Percentiles rank a stretch among this genome's conserved stretches.
These are phyloP conservation scores for Neonectria faginata DNA, from an alignment of 2,329 filamentous ascomycete genomes.

Conservation along the genomic window DNA sequence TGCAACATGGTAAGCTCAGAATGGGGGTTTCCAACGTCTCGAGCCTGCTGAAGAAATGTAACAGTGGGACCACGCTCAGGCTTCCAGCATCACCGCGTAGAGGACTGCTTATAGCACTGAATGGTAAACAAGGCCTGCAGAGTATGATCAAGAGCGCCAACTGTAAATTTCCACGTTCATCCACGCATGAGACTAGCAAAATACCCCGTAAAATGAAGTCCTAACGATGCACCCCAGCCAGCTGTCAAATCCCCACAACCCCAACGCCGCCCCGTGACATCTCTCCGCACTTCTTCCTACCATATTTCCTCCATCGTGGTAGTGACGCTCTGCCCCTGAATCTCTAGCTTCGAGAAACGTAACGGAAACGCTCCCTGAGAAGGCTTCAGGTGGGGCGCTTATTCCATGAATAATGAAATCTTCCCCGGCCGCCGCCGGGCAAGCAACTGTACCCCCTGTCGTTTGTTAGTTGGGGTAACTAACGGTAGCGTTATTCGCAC, in stretches of 20 bases:
- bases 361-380: neutral
- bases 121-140: no score
- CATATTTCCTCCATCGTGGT: neutral
- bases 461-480: neutral
- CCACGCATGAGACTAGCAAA: neutral
- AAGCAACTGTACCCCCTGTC: neutral
- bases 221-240: neutral
- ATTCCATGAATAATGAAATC: constrained; percentile 7
- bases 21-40: neutral
- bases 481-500: neutral
- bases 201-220: neutral
- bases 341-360: neutral
- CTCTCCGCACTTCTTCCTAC: no score
- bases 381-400: neutral
- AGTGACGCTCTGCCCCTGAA: neutral
- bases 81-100: no score
- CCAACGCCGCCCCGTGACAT: neutral
- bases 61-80: no score
- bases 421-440: constrained; percentile 3
- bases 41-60: neutral
- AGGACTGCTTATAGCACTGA: no score
- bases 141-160: neutral
- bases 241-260: neutral
- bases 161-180: neutral
- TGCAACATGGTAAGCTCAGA: neutral